These are phyloP conservation scores for Fraxinus paxiana DNA, from an alignment of 305 asterid species.

Conservation along the genomic window DNA sequence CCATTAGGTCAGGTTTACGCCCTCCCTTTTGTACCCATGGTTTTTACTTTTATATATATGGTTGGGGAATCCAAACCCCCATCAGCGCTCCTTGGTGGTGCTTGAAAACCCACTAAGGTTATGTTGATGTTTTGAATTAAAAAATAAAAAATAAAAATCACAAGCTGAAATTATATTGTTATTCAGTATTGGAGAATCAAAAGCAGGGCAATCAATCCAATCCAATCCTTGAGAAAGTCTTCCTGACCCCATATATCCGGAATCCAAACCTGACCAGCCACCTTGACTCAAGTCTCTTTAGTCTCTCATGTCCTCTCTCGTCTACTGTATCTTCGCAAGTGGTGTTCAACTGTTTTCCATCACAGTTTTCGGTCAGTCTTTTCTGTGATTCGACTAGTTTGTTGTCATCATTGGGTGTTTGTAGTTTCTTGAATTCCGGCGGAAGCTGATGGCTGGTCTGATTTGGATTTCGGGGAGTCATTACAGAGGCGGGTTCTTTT, in stretches of 20 bases:
- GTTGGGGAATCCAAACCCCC: not conserved
- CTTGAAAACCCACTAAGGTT: not conserved
- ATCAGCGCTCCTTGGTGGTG: not conserved
- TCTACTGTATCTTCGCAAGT: not conserved
- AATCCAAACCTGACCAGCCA: slow-evolving; percentile 56
- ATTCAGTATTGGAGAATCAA: slow-evolving; percentile 38
- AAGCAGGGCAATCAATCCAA: slow-evolving; percentile 58
- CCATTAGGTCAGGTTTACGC: not conserved
- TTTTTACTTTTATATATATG: too few species aligned
- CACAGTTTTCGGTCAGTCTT: not conserved
- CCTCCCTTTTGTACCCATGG: not conserved
- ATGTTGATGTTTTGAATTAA: not conserved
- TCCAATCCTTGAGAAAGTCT: slow-evolving; percentile 57
- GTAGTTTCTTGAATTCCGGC: not conserved
- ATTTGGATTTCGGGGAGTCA: slow-evolving; percentile 18
- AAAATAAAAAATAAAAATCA: too few species aligned
- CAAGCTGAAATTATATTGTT: slow-evolving; percentile 41
- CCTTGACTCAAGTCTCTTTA: slow-evolving; percentile 52
- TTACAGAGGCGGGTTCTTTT: slow-evolving; percentile 2
- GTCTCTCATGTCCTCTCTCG: slow-evolving; percentile 46
- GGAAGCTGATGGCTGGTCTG: not conserved
- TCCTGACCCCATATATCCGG: slow-evolving; percentile 71
- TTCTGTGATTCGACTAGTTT: not conserved
- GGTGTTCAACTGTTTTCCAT: not conserved
- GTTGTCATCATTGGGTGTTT: not conserved